Conservation (phyloP, 176 grass and related monocot genomes). For the Oryza rufipogon region DNA sequence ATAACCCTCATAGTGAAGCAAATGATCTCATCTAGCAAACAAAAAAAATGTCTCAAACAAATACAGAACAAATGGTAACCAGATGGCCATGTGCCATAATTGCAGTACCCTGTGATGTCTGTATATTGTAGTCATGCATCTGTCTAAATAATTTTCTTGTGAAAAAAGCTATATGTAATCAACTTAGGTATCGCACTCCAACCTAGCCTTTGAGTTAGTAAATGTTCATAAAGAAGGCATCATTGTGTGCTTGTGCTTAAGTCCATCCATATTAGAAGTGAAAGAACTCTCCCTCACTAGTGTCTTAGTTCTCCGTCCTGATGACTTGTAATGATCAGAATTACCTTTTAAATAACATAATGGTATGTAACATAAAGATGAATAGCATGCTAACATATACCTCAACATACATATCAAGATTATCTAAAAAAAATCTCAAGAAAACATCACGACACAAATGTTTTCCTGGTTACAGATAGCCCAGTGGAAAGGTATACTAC, state of each 20-base stretch:
- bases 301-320: background rate
- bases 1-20: constrained; percentile 4
- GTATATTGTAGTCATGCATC: background rate
- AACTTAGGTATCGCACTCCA: background rate
- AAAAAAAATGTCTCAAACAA: background rate
- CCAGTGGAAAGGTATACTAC: background rate
- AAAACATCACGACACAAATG: background rate
- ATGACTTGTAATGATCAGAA: background rate
- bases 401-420: constrained; percentile 22
- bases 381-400: background rate
- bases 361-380: background rate
- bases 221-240: background rate
- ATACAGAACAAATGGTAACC: background rate
- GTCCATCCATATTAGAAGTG: background rate
- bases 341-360: constrained; percentile 15
- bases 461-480: background rate
- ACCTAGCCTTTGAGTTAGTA: constrained; percentile 11
- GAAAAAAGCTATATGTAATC: background rate
- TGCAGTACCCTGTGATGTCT: background rate
- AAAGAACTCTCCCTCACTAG: background rate
- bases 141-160: background rate
- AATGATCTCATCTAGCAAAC: background rate
- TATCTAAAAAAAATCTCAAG: background rate
- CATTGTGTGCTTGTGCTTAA: background rate
- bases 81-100: background rate